Evolutionary conservation across 2,329 filamentous ascomycete species (phyloP).

Genomic region (Ilyonectria robusta): DNA sequence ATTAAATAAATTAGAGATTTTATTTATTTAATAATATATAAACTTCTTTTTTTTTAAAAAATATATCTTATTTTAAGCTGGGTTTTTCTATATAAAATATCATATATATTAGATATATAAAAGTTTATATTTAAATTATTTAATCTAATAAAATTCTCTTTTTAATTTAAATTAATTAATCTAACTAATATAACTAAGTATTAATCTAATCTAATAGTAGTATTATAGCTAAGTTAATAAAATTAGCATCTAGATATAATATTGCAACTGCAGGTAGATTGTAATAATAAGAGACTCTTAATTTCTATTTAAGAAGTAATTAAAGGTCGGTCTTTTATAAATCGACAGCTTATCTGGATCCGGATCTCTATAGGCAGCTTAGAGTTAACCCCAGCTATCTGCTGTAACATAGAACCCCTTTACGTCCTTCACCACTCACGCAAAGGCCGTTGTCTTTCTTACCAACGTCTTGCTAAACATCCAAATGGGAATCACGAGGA

Average conservation of each 20-base stretch:
- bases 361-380: background rate
- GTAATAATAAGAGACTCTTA: background rate
- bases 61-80: too few species aligned
- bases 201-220: too few species aligned
- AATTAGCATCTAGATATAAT: background rate
- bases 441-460: background rate
- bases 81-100: too few species aligned
- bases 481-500: constrained; percentile 21
- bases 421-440: background rate
- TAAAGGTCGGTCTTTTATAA: background rate
- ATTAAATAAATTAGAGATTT: too few species aligned
- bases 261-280: background rate
- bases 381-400: background rate
- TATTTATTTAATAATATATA: too few species aligned
- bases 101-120: too few species aligned
- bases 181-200: too few species aligned
- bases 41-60: too few species aligned
- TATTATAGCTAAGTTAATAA: background rate
- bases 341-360: background rate
- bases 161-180: too few species aligned
- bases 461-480: constrained; percentile 2
- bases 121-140: too few species aligned
- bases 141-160: too few species aligned
- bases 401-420: background rate
- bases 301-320: background rate